A percentile compares a stretch with the other conserved stretches of the same genome.
Conservation (phyloP, 2,329 filamentous ascomycete genomes). For the Beauveria sp. region DNA sequence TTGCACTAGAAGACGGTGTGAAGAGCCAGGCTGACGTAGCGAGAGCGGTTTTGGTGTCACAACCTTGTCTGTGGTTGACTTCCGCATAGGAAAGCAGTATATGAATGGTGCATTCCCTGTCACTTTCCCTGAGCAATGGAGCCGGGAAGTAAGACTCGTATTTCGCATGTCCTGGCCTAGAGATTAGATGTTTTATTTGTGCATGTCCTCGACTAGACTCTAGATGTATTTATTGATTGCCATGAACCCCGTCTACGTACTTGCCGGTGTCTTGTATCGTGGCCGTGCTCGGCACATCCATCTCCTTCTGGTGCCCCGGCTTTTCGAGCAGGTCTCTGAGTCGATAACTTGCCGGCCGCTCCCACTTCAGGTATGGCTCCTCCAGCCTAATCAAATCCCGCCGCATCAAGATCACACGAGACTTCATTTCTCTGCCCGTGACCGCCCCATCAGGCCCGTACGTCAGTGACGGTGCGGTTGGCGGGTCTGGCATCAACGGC, state of each 20-base stretch:
- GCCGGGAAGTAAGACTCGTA: too few relatives aligned
- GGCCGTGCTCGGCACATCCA: neutral
- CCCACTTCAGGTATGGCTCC: conserved; percentile 5
- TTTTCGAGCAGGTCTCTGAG: conserved; percentile 1
- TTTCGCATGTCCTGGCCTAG: too few relatives aligned
- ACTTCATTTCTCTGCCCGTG: neutral
- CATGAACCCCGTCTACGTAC: neutral
- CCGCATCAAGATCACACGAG: neutral
- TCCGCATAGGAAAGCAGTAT: too few relatives aligned
- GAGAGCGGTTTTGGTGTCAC: too few relatives aligned
- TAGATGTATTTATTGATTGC: too few relatives aligned
- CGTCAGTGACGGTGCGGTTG: conserved; percentile 4
- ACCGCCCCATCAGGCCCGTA: neutral
- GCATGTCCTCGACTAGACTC: too few relatives aligned
- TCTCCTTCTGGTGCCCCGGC: neutral
- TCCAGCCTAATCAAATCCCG: neutral
- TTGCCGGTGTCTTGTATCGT: neutral
- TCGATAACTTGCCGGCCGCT: conserved; percentile 10
- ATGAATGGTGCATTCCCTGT: too few relatives aligned
- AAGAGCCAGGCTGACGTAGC: too few relatives aligned
- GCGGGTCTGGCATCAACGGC: conserved; percentile 13
- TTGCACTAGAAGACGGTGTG: too few relatives aligned
- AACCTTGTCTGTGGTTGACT: too few relatives aligned
- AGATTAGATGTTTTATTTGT: too few relatives aligned
- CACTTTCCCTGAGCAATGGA: too few relatives aligned